Evolutionary conservation across 768 basidiomycete species (phyloP).

Genomic region (Rhizopogon sp.): DNA sequence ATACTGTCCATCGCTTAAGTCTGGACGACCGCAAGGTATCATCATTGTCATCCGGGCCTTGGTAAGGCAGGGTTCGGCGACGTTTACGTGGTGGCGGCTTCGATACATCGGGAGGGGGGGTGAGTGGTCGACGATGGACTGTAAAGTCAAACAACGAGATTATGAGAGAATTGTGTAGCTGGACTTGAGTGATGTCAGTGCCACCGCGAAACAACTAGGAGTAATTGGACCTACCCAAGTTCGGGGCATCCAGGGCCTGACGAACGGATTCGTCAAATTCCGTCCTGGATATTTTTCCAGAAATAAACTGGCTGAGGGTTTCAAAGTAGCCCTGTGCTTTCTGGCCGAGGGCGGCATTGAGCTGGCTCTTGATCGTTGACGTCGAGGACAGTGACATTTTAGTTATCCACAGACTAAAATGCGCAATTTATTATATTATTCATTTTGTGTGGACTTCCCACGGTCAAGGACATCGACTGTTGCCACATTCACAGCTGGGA

Average conservation of each 20-base stretch:
- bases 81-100: slow-evolving; percentile 66
- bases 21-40: slow-evolving; percentile 55
- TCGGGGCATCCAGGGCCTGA: slow-evolving; percentile 53
- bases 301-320: slow-evolving; percentile 61
- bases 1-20: slow-evolving; percentile 71
- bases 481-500: background rate
- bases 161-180: slow-evolving; percentile 79
- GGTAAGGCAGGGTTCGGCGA: slow-evolving; percentile 64
- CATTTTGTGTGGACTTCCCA: background rate
- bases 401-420: background rate
- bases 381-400: slow-evolving; percentile 75
- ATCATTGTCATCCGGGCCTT: slow-evolving; percentile 57
- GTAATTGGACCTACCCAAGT: slow-evolving; percentile 34
- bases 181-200: slow-evolving; percentile 40
- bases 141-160: slow-evolving; percentile 82
- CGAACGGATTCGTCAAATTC: slow-evolving; percentile 76
- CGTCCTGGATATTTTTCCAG: slow-evolving; percentile 59
- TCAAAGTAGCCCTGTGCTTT: slow-evolving; percentile 60
- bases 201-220: background rate
- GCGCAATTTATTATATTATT: too few relatives aligned
- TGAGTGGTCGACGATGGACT: slow-evolving; percentile 60
- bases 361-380: slow-evolving; percentile 64
- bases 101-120: slow-evolving; percentile 57
- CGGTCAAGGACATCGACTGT: background rate
- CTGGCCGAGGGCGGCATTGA: slow-evolving; percentile 54